Conservation (phyloP, 768 basidiomycete species). For the Suillus weaverae region DNA sequence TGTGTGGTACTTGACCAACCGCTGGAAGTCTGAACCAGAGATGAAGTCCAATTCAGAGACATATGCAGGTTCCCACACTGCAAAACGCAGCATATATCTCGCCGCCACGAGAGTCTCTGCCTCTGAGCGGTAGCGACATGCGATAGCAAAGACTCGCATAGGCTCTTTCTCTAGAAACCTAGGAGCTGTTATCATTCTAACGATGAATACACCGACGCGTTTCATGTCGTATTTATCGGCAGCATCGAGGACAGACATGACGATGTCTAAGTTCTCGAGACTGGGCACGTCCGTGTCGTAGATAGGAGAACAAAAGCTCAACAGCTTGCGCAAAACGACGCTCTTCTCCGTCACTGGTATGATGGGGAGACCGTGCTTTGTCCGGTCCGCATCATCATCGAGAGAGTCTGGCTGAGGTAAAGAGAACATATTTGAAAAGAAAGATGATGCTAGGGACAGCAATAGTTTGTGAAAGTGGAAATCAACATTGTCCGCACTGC, state of each 20-base stretch:
- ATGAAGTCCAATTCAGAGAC: conserved; percentile 39
- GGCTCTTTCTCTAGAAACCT: conserved; percentile 35
- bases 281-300: conserved; percentile 34
- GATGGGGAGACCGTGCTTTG: conserved; percentile 38
- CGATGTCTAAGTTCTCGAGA: conserved; percentile 39
- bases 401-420: conserved; percentile 43
- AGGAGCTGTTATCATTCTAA: conserved; percentile 32
- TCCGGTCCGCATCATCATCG: conserved; percentile 30
- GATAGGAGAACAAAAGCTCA: conserved; percentile 51
- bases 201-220: conserved; percentile 37
- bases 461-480: conserved; percentile 57
- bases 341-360: conserved; percentile 50
- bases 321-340: conserved; percentile 40
- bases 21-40: conserved; percentile 37
- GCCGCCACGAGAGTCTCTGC: conserved; percentile 38
- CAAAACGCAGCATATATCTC: conserved; percentile 35
- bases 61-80: conserved; percentile 33
- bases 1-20: conserved; percentile 36
- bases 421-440: conserved; percentile 57
- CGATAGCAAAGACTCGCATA: conserved; percentile 38
- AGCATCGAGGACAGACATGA: conserved; percentile 44
- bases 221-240: conserved; percentile 55
- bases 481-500: conserved; percentile 50
- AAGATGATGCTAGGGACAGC: conserved; percentile 54
- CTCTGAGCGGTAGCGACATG: conserved; percentile 37